Evolutionary conservation across 495 filamentous ascomycete species (phyloP), one percentile per base, ranked within the genome.

Genomic region (Geoglossum glabrum): DNA sequence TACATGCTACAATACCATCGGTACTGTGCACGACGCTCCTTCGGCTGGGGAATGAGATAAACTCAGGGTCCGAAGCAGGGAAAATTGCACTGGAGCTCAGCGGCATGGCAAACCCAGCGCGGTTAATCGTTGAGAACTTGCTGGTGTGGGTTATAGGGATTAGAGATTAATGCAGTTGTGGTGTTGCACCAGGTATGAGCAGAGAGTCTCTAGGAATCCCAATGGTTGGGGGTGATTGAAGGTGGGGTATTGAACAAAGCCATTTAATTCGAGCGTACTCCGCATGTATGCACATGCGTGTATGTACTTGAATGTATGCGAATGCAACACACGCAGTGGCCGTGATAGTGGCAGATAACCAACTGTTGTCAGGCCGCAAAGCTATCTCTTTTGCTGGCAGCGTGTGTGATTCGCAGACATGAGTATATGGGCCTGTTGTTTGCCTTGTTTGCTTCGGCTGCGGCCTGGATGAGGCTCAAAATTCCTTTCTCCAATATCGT

Each of bases 21-120:
- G 84, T 86, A 67, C 88, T 95, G 66, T 97, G 89, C 8, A 97
- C 85, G 33, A 89, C 86, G 61, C 89, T 95, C 61, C 92, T 79
- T 40, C 92, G 81, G 66, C 87, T 90, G 10, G 89, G 73, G 68
- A 88, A 95, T 46, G 80, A 76, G 59, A 78, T 72, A 63, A 83
- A 79, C 38, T 76, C 76, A 23, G 76, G 76, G 49, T 84, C 75
- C 33, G 71, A 66, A 57, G 79, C 73, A 50, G 83, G 77, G 65
- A 81, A 89, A 30, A 90, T 67, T 34, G 79, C 76, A 57, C 69
- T 73, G 21, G 75, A 67, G 64, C 77, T 79, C 55, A 82, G 72
- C 58, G 80, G 76, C 79, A 81, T 82, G 26, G 38, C 70, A 8
- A 40, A 40, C 36, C 13, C 13, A 15, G 36, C 36, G 6, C 17